Conservation (phyloP, 768 basidiomycete genomes). For the Paxillus involutus region DNA sequence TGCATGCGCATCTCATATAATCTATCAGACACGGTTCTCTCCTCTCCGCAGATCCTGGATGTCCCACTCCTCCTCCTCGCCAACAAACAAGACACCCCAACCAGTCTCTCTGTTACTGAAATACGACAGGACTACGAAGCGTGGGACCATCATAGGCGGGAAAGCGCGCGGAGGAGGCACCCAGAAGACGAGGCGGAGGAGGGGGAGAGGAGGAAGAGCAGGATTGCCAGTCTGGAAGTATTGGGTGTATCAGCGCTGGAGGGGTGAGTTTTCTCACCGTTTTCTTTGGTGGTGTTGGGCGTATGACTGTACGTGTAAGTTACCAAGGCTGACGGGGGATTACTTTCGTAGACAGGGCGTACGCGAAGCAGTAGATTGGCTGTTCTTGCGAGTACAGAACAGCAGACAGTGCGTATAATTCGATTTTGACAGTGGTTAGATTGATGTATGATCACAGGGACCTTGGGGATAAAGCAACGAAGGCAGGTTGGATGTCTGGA, state of each 20-base stretch:
- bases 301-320: not conserved
- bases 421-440: not conserved
- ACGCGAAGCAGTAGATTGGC: constrained; percentile 88
- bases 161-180: constrained; percentile 59
- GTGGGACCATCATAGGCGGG: constrained; percentile 77
- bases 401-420: constrained; percentile 55
- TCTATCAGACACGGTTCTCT: constrained; percentile 73
- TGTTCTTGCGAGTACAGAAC: constrained; percentile 92
- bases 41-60: constrained; percentile 85
- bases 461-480: constrained; percentile 13
- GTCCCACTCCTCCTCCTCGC: constrained; percentile 90
- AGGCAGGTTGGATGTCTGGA: constrained; percentile 9
- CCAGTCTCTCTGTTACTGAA: constrained; percentile 83
- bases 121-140: constrained; percentile 88
- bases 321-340: not conserved
- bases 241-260: constrained; percentile 90
- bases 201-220: constrained; percentile 44
- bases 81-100: constrained; percentile 90
- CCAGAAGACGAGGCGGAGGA: constrained; percentile 48
- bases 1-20: not conserved
- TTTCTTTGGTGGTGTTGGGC: not conserved
- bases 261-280: constrained; percentile 56
- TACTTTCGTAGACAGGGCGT: constrained; percentile 69
- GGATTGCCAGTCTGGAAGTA: constrained; percentile 79
- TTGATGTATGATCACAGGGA: constrained; percentile 10